Base-by-base conservation (phyloP, 331 rosid species). In the Cucumis variabilis region DNA sequence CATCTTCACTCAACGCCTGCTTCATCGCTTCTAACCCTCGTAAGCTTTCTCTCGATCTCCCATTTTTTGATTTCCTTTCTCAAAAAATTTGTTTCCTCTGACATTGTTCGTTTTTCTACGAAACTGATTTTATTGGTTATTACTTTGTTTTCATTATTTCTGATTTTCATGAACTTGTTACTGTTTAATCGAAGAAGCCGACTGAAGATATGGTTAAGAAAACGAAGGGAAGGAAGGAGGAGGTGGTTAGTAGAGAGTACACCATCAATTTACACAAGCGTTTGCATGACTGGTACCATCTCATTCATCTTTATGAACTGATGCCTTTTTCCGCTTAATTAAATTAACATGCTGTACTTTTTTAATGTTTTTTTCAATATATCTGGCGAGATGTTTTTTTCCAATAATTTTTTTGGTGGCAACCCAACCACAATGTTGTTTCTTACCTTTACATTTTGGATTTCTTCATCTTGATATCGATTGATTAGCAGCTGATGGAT, bases 141-240 rank as follows among this genome's bases (percentile, higher is more conserved):
- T 55, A 55, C 5, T 0, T 4, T 15, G 62, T 15, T 55, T 55
- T 55, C 62, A 55, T 14, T 55, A 16, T 15, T 55, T 55, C 62
- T 55, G 62, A 55, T 55, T 55, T 55, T 6, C 6, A 15, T 55
- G 1, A 55, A 55, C 19, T 55, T 55, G 62, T 55, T 77, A 51
- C 68, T 33, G 85, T 86, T 16, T 63, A 44, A 67, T 65, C 33
- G 50, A 60, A 76, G 78, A 46, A 73, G 46, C 33, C 44, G 88
- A 62, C 66, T 68, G 67, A 33, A 69, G 65, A 63, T 60, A 86
- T 86, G 88, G 85, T 77, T 80, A 85, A 86, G 88, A 86, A 86
- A 50, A 86, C 85, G 20, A 86, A 86, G 88, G 88, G 85, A 21
- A 86, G 85, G 70, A 77, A 77, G 65, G 88, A 86, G 76, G 85